These are phyloP conservation scores for Colletotrichum karsti DNA, from an alignment of 2,329 filamentous ascomycete species.

Conservation along the genomic window DNA sequence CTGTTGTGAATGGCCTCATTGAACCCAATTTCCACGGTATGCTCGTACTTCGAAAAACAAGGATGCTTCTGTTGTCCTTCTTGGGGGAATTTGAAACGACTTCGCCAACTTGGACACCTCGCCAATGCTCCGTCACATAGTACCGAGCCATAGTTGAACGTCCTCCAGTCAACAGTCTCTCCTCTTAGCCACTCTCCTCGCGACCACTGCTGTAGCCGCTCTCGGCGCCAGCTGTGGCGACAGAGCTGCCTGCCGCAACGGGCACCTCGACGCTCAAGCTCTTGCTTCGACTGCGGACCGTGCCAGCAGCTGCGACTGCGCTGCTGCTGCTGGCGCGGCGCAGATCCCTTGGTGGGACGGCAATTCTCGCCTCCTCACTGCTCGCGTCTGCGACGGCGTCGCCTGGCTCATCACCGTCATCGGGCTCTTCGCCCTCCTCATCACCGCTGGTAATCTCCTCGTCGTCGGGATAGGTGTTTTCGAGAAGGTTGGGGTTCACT, in stretches of 20 bases:
- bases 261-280: constrained; percentile 38
- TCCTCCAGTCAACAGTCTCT: not conserved
- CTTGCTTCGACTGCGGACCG: constrained; percentile 39
- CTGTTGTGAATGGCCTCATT: not conserved
- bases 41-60: not conserved
- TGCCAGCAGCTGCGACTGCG: constrained; percentile 42
- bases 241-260: constrained; percentile 43
- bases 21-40: not conserved
- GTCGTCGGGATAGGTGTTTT: constrained; percentile 47
- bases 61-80: not conserved
- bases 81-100: not conserved
- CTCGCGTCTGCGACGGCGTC: not conserved
- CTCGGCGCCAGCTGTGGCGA: constrained; percentile 48
- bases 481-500: constrained; percentile 45
- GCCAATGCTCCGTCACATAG: constrained; percentile 1
- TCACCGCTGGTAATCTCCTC: constrained; percentile 51
- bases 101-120: not conserved
- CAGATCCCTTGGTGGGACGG: constrained; percentile 32
- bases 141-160: not conserved
- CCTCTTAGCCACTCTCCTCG: constrained; percentile 35
- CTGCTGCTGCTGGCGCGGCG: constrained; percentile 34
- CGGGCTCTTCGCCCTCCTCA: constrained; percentile 35
- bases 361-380: constrained; percentile 25
- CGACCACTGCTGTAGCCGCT: constrained; percentile 48
- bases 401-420: constrained; percentile 29